Percentiles rank a stretch among this genome's conserved stretches.
These are phyloP conservation scores for Penicillium parvum DNA, from an alignment of 495 filamentous ascomycete genomes.

Conservation along the genomic window DNA sequence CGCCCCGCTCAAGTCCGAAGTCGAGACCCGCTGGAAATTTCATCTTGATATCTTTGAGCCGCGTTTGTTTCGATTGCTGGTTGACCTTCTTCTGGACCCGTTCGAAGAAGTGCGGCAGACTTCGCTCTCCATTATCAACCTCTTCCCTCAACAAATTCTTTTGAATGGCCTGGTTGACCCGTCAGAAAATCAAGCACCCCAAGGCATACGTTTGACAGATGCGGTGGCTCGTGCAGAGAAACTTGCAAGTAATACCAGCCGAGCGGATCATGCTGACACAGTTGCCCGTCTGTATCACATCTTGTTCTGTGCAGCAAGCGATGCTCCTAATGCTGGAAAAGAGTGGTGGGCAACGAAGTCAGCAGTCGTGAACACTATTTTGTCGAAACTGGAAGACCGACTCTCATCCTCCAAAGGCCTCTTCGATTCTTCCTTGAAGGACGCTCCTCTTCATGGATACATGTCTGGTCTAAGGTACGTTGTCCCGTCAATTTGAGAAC, in stretches of 20 bases:
- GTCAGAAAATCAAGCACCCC: not conserved
- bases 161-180: conserved; percentile 8
- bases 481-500: not conserved
- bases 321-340: conserved; percentile 10
- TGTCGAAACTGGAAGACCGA: conserved; percentile 53
- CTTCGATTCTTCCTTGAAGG: conserved; percentile 55
- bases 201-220: conserved; percentile 21
- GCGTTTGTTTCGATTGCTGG: conserved; percentile 46
- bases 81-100: conserved; percentile 79
- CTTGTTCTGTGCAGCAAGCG: conserved; percentile 42
- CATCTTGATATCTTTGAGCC: conserved; percentile 53
- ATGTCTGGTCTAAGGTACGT: conserved; percentile 60
- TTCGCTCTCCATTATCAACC: conserved; percentile 56
- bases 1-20: conserved; percentile 23
- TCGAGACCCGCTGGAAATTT: conserved; percentile 43
- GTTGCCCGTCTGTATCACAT: conserved; percentile 59
- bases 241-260: conserved; percentile 64
- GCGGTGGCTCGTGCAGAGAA: conserved; percentile 36
- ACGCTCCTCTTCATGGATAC: conserved; percentile 65
- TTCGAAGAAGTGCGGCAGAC: conserved; percentile 85
- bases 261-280: conserved; percentile 84
- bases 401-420: conserved; percentile 51
- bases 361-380: conserved; percentile 41
- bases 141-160: conserved; percentile 32
- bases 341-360: conserved; percentile 35